phyloP scores from a whole-genome alignment of 306 rosid species.

The Lathyrus tuberosus region DNA sequence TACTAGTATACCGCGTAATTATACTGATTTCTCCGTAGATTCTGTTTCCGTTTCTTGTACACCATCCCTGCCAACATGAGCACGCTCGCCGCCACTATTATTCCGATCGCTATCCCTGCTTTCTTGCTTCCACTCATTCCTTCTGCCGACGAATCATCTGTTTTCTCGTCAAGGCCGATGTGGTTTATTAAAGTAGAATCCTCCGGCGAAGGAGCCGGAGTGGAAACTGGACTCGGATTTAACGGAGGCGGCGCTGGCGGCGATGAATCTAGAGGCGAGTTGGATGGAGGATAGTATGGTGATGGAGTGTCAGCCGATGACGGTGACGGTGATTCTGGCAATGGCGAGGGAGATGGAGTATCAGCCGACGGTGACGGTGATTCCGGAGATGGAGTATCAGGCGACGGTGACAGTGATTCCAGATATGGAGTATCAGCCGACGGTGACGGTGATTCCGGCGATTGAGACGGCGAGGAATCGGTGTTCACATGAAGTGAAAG shows the following conservation, averaged over 20 bases:
- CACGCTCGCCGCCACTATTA: conserved; percentile 49
- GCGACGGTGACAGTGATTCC: no score
- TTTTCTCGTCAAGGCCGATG: conserved; percentile 8
- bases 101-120: conserved; percentile 72
- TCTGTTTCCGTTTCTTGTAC: conserved; percentile 76
- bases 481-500: conserved; percentile 36
- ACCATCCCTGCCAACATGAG: conserved; percentile 59
- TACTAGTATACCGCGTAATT: conserved; percentile 40
- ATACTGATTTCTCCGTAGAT: conserved; percentile 65
- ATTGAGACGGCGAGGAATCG: conserved; percentile 32
- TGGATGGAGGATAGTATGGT: conserved; percentile 32
- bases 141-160: conserved; percentile 46
- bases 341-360: no score
- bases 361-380: no score
- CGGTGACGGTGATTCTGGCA: not conserved
- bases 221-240: conserved; percentile 19
- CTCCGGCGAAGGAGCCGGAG: conserved; percentile 49
- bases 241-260: conserved; percentile 47
- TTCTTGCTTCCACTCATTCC: conserved; percentile 72
- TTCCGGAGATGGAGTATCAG: no score
- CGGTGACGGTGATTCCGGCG: no score
- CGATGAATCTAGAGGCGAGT: conserved; percentile 18
- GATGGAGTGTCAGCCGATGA: conserved; percentile 32
- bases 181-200: conserved; percentile 28
- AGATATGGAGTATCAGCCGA: conserved; percentile 2